Conservation (phyloP, 2,329 filamentous ascomycete genomes). For the Byssoonygena ceratinophila region DNA sequence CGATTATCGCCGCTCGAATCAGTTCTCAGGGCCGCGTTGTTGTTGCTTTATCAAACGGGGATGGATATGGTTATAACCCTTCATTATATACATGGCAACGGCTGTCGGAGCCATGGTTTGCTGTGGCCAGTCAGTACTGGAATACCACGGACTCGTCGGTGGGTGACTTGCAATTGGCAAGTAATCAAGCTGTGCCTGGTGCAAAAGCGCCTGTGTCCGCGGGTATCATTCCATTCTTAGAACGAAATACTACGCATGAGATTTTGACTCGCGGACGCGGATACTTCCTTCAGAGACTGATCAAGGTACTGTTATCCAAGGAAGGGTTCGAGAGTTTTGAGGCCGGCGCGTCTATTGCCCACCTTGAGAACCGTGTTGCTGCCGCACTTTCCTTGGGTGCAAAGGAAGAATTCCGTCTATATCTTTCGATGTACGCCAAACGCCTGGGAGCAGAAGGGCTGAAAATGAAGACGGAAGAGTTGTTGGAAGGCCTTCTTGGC, state of each 20-base stretch:
- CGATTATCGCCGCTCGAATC: constrained; percentile 79
- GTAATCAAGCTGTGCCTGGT: constrained; percentile 49
- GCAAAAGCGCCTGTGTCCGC: constrained; percentile 57
- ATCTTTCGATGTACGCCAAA: constrained; percentile 97
- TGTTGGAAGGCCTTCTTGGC: constrained; percentile 71
- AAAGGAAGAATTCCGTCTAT: constrained; percentile 84
- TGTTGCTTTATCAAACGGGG: constrained; percentile 86
- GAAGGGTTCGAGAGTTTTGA: constrained; percentile 92
- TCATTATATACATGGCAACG: constrained; percentile 87
- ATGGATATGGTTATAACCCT: constrained; percentile 82
- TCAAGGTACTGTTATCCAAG: constrained; percentile 76
- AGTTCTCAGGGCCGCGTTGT: constrained; percentile 80
- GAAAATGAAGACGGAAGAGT: constrained; percentile 80
- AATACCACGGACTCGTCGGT: constrained; percentile 91
- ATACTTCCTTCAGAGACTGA: constrained; percentile 79
- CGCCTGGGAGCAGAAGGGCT: constrained; percentile 82
- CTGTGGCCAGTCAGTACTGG: constrained; percentile 96
- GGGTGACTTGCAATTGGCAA: constrained; percentile 63
- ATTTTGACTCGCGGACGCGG: constrained; percentile 83
- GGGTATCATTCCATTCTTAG: constrained; percentile 83
- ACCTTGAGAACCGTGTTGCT: constrained; percentile 88
- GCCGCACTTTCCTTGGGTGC: constrained; percentile 76
- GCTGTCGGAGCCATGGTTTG: constrained; percentile 96
- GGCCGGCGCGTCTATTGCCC: constrained; percentile 79
- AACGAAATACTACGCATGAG: constrained; percentile 89